Conservation (phyloP, 1,139 yeast species). For the Saccharomyces pastorianus region DNA sequence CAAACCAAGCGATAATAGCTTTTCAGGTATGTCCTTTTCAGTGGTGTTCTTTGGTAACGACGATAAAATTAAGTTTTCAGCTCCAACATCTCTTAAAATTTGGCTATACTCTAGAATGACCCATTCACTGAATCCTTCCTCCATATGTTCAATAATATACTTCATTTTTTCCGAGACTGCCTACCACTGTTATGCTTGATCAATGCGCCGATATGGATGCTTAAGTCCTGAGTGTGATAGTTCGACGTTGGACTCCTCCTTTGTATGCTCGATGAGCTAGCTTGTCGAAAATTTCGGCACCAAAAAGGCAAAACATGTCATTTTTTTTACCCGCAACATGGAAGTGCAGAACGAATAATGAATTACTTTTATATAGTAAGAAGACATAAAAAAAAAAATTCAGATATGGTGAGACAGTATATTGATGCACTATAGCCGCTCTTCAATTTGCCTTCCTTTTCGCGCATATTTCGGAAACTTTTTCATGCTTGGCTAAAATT, state of each 20-base stretch:
- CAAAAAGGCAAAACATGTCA: neutral
- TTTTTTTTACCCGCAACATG: neutral
- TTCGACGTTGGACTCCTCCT: neutral
- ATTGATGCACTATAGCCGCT: neutral
- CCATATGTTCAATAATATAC: conserved; percentile 95
- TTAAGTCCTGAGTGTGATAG: too few species aligned
- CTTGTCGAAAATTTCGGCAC: neutral
- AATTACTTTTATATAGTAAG: too few species aligned
- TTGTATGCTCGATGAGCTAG: neutral
- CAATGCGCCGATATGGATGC: neutral
- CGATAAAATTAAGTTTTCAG: conserved; percentile 63
- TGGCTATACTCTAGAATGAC: conserved; percentile 79
- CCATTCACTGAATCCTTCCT: conserved; percentile 94
- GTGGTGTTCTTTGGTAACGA: conserved; percentile 65
- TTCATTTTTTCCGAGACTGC: conserved; percentile 42
- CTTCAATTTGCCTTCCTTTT: neutral
- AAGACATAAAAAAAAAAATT: neutral
- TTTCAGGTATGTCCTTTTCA: conserved; percentile 55
- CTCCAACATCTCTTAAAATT: conserved; percentile 76
- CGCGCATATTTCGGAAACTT: neutral
- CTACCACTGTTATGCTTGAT: too few species aligned
- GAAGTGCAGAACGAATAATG: neutral
- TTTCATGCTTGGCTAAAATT: conserved; percentile 24
- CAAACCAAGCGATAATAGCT: conserved; percentile 53
- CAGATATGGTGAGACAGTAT: too few species aligned